phyloP scores from a whole-genome alignment of 306 rosid genomes.

The Quercus wislizeni region DNA sequence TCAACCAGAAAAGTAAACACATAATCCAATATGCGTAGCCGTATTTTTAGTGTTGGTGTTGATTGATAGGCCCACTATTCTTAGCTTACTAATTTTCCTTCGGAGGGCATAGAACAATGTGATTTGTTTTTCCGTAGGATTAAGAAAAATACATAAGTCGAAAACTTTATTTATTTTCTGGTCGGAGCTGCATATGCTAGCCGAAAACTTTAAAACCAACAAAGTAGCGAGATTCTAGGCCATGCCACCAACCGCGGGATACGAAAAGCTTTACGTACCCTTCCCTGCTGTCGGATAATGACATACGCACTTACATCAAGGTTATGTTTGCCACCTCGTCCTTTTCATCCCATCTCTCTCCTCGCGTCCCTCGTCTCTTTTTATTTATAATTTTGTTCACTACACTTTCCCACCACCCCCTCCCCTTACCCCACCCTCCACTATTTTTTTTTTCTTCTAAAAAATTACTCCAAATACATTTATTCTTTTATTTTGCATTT shows the following conservation, averaged over 20 bases:
- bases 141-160: not conserved
- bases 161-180: too few relatives aligned
- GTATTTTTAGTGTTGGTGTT: not conserved
- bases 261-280: not conserved
- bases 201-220: not conserved
- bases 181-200: too few relatives aligned
- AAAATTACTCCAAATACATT: too few relatives aligned
- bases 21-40: not conserved
- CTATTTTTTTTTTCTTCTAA: too few relatives aligned
- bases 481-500: too few relatives aligned
- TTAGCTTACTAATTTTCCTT: not conserved
- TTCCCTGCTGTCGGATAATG: not conserved
- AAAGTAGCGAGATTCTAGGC: constrained; percentile 11
- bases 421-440: too few relatives aligned
- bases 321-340: too few relatives aligned
- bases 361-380: too few relatives aligned
- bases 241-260: constrained; percentile 25
- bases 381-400: too few relatives aligned
- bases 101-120: not conserved
- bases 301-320: too few relatives aligned
- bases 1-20: not conserved
- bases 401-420: too few relatives aligned
- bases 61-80: not conserved
- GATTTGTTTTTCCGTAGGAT: not conserved
- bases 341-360: too few relatives aligned